Evolutionary conservation across 2,329 filamentous ascomycete species (phyloP).

Genomic region (Ophiocordyceps robertsii): DNA sequence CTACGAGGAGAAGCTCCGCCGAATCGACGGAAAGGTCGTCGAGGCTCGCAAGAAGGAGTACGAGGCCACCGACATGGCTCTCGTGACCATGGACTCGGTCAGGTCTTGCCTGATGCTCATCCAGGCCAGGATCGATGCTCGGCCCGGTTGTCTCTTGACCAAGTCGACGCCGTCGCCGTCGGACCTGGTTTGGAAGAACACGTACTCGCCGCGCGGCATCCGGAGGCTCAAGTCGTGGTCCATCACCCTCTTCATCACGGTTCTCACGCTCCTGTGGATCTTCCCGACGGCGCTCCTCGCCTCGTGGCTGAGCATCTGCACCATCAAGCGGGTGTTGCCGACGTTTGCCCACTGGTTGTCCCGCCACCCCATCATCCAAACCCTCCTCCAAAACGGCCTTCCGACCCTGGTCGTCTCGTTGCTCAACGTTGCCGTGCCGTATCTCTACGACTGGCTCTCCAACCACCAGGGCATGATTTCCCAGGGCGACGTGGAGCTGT

Average conservation of each 20-base stretch:
- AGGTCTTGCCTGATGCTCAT: conserved; percentile 90
- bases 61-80: conserved; percentile 68
- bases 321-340: conserved; percentile 61
- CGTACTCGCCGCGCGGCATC: conserved; percentile 61
- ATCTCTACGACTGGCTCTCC: conserved; percentile 86
- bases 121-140: conserved; percentile 84
- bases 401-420: conserved; percentile 77
- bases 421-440: conserved; percentile 80
- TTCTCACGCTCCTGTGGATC: conserved; percentile 83
- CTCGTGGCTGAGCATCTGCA: conserved; percentile 66
- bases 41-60: conserved; percentile 63
- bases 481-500: conserved; percentile 85
- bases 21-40: conserved; percentile 62
- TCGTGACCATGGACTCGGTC: conserved; percentile 95
- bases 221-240: conserved; percentile 70
- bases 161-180: conserved; percentile 77
- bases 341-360: conserved; percentile 53
- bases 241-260: conserved; percentile 68
- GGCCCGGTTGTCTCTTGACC: conserved; percentile 72
- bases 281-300: conserved; percentile 69
- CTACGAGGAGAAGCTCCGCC: conserved; percentile 73
- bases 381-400: conserved; percentile 74
- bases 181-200: conserved; percentile 93
- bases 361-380: conserved; percentile 54
- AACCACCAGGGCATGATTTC: conserved; percentile 92